These are phyloP conservation scores for Stereum hirsutum DNA, from an alignment of 1,284 basidiomycete species.

Conservation along the genomic window DNA sequence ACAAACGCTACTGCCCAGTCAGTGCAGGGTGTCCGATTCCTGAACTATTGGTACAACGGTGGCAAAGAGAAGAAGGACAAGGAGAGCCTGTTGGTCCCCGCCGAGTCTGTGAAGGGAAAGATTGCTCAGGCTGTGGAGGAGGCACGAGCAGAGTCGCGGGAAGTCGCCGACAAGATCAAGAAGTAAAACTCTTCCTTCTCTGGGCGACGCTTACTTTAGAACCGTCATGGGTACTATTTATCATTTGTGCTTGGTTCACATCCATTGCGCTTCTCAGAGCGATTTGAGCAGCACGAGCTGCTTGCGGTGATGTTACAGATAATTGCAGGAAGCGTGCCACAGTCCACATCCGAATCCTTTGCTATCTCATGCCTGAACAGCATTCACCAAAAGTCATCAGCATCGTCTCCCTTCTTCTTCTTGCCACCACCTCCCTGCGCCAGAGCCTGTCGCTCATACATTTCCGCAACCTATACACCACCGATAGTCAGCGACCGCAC, in stretches of 20 bases:
- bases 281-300: too few species aligned
- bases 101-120: slow-evolving; percentile 21
- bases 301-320: too few species aligned
- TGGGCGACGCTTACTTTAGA: too few species aligned
- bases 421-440: slow-evolving; percentile 52
- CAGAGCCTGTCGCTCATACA: slow-evolving; percentile 87
- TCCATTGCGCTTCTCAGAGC: too few species aligned
- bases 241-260: too few species aligned
- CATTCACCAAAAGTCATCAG: slow-evolving; percentile 87
- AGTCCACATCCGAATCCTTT: too few species aligned
- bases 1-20: slow-evolving; percentile 87
- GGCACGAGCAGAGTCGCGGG: slow-evolving; percentile 26
- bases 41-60: slow-evolving; percentile 84
- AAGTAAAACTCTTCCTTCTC: too few species aligned
- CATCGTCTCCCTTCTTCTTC: slow-evolving; percentile 59
- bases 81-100: slow-evolving; percentile 15
- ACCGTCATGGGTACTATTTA: too few species aligned
- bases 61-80: slow-evolving; percentile 58
- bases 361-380: too few species aligned
- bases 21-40: slow-evolving; percentile 75
- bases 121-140: slow-evolving; percentile 42
- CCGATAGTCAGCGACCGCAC: slow-evolving; percentile 12
- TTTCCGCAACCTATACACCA: slow-evolving; percentile 74
- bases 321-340: too few species aligned
- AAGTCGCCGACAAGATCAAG: too few species aligned